Base-by-base conservation (phyloP, 2,329 filamentous ascomycete species). In the Botrytis galanthina region DNA sequence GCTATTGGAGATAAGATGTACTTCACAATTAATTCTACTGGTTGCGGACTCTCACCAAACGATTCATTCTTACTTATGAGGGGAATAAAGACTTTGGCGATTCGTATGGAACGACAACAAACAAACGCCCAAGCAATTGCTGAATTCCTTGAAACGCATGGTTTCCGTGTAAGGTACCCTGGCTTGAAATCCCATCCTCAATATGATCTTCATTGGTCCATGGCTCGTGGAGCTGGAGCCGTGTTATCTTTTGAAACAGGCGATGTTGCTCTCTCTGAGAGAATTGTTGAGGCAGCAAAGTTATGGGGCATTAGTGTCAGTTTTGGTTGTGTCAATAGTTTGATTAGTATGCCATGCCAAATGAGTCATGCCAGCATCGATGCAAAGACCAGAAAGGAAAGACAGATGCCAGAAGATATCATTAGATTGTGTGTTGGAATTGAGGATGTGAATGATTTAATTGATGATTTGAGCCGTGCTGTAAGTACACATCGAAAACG, bases 291-390 rank as follows among this genome's bases (percentile, higher is more conserved):
- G 84, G 93, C 93, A 44, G 93, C 96, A 3, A 90, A 93, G 76
- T 86, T 99, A 46, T 99, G 94, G 91, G 94, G 93, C 48, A 99
- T 99, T 78, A 97, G 93, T 77, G 96, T 99, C 74, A 97, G 94
- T 80, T 99, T 99, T 81, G 96, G 96, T 66, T 98, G 96, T 82
- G 96, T 99, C 77, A 99, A 99, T 85, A 97, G 93, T 81, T 85
- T 99, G 82, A 99, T 99, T 83, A 98, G 95, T 85, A 98, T 99
- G 95, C 95, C 96, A 14, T 99, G 96, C 84, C 94, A 95, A 80
- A 99, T 99, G 97, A 98, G 95, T 84, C 96, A 99, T 83, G 96
- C 96, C 57, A 97, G 94, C 81, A 99, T 99, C 80, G 96, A 98
- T 81, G 93, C 94, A 74, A 97, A 97, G 85, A 98, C 95, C 70